A percentile compares a stretch with the other conserved stretches of the same genome.
These are phyloP conservation scores for Claviceps sp. DNA, from an alignment of 2,329 filamentous ascomycete genomes.

Conservation along the genomic window DNA sequence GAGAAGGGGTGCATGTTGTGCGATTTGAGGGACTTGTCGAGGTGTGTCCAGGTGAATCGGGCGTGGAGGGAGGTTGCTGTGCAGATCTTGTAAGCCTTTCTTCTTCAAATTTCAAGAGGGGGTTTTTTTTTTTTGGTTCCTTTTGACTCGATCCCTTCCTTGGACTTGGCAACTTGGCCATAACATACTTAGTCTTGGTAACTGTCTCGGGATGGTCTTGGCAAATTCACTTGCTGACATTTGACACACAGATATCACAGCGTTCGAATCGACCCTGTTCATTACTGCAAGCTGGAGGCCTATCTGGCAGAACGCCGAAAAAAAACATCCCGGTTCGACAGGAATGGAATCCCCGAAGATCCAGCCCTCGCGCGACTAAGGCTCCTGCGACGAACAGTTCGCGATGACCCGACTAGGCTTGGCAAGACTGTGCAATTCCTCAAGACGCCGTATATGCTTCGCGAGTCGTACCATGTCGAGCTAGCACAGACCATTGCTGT, in stretches of 20 bases:
- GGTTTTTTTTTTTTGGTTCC: not conserved
- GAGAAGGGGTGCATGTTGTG: slow-evolving; percentile 85
- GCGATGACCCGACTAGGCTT: slow-evolving; percentile 57
- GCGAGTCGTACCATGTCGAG: slow-evolving; percentile 73
- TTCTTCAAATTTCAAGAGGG: not conserved
- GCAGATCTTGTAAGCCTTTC: slow-evolving; percentile 44
- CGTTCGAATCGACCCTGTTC: slow-evolving; percentile 84
- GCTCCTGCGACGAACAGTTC: slow-evolving; percentile 68
- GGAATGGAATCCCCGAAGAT: slow-evolving; percentile 70
- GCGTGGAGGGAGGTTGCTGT: slow-evolving; percentile 49
- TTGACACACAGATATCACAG: slow-evolving; percentile 55
- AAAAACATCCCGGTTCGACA: slow-evolving; percentile 56
- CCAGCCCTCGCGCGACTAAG: slow-evolving; percentile 62
- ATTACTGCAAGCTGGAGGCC: slow-evolving; percentile 84
- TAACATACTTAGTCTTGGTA: not conserved
- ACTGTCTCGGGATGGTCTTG: no score
- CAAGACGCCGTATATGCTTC: slow-evolving; percentile 89
- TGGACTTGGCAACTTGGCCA: no score
- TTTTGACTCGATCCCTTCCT: not conserved
- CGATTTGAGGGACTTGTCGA: slow-evolving; percentile 75
- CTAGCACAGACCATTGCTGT: slow-evolving; percentile 77
- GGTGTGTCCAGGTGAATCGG: slow-evolving; percentile 61
- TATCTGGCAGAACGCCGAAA: slow-evolving; percentile 68
- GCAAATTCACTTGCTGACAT: not conserved
- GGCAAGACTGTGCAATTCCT: slow-evolving; percentile 62